Conservation (phyloP, 164 flowering plant genomes). For the Vitis cinerea region DNA sequence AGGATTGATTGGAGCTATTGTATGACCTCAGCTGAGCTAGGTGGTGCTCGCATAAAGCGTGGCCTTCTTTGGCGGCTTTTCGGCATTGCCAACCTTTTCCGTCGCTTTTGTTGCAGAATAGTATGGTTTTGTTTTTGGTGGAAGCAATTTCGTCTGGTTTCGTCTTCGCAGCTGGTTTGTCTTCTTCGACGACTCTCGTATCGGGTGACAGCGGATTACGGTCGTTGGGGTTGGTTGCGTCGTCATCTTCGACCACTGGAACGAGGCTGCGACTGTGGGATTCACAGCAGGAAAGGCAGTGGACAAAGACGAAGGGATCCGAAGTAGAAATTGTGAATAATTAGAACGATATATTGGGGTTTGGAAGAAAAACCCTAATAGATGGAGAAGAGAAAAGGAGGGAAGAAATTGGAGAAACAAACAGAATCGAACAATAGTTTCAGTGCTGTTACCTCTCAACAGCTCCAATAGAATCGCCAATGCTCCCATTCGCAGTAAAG, state of each 20-base stretch:
- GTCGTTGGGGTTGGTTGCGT: background rate
- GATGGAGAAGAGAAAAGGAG: background rate
- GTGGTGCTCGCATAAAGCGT: constrained; percentile 35
- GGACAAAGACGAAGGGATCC: no score
- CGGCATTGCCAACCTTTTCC: constrained; percentile 47
- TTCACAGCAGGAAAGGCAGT: no score
- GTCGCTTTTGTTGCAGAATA: constrained; percentile 30
- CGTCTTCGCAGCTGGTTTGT: background rate
- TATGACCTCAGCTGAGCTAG: constrained; percentile 22
- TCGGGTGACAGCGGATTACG: no score
- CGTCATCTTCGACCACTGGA: constrained; percentile 5
- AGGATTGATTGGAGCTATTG: background rate
- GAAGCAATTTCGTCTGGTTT: background rate
- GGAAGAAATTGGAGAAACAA: background rate
- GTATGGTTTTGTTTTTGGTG: no score
- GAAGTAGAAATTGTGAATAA: no score
- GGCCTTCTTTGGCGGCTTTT: constrained; percentile 29
- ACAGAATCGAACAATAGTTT: background rate
- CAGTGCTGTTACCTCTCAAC: constrained; percentile 30
- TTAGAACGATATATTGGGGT: no score
- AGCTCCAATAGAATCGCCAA: constrained; percentile 32
- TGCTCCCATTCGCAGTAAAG: constrained; percentile 30
- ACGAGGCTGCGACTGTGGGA: no score
- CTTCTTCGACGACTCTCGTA: no score
- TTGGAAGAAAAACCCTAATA: no score